These are phyloP conservation scores for Metschnikowia bowlesiae DNA, from an alignment of 805 yeast genomes.

Conservation along the genomic window DNA sequence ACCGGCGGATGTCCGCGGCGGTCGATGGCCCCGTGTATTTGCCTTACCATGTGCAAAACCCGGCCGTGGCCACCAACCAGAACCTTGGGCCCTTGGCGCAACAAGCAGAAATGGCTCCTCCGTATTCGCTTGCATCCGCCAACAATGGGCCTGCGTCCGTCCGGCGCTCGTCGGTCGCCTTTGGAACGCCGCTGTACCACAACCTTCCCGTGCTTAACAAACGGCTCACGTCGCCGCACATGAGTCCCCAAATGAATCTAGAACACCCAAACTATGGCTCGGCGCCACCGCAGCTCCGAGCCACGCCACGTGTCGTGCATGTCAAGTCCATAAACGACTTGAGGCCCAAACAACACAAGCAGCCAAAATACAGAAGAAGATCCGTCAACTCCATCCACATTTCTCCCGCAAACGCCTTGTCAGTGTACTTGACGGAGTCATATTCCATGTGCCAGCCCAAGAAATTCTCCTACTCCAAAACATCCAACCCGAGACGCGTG, in stretches of 20 bases:
- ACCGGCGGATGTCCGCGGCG: slow-evolving; percentile 37
- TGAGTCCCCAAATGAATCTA: slow-evolving; percentile 5
- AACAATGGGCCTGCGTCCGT: slow-evolving; percentile 7
- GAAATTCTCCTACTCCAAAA: slow-evolving; percentile 70
- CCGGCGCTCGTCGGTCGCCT: slow-evolving; percentile 17
- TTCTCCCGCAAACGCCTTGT: slow-evolving; percentile 78
- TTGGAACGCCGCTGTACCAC: slow-evolving; percentile 22
- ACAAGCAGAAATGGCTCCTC: background rate
- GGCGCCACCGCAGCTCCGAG: slow-evolving; percentile 5
- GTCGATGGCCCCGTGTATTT: slow-evolving; percentile 25
- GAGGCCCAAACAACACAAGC: slow-evolving; percentile 54
- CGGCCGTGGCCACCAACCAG: background rate
- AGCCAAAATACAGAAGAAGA: slow-evolving; percentile 68
- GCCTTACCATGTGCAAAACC: slow-evolving; percentile 11
- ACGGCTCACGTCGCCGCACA: slow-evolving; percentile 12
- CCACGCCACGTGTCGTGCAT: slow-evolving; percentile 45
- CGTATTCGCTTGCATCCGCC: slow-evolving; percentile 1
- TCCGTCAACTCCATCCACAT: slow-evolving; percentile 59
- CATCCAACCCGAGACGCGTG: slow-evolving; percentile 87
- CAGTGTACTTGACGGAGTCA: slow-evolving; percentile 72
- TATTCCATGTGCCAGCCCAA: slow-evolving; percentile 79
- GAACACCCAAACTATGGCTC: background rate
- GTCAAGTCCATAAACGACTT: slow-evolving; percentile 47
- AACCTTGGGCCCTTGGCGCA: slow-evolving; percentile 2
- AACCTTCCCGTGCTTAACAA: slow-evolving; percentile 10